These are phyloP conservation scores for Synchytrium microbalum DNA, from an alignment of 371 early-diverging fungal genomes.

Conservation along the genomic window DNA sequence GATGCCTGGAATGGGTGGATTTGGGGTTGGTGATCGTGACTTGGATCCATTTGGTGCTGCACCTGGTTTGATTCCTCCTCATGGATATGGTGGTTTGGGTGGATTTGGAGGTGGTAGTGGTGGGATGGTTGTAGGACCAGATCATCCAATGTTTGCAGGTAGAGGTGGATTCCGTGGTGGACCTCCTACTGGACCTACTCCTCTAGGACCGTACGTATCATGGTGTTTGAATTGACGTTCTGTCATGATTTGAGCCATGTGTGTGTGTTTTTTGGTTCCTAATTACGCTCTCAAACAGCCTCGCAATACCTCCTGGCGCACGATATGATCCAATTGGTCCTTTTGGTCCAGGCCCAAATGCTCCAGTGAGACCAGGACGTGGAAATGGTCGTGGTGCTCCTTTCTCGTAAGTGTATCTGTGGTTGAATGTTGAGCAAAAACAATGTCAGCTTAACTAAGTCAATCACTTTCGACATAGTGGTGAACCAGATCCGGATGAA, in stretches of 20 bases:
- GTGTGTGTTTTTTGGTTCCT: slow-evolving; percentile 29
- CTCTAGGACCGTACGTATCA: background rate
- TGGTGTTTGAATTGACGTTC: background rate
- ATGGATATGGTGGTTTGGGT: slow-evolving; percentile 13
- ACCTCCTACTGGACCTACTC: slow-evolving; percentile 8
- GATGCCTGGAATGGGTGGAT: slow-evolving; percentile 12
- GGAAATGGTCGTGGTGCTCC: slow-evolving; percentile 35
- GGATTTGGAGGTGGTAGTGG: slow-evolving; percentile 47
- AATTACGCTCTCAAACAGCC: slow-evolving; percentile 28
- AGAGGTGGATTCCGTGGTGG: slow-evolving; percentile 23
- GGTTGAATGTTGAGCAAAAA: slow-evolving; percentile 9
- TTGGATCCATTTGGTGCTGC: slow-evolving; percentile 52
- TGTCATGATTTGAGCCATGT: no score
- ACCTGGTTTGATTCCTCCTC: slow-evolving; percentile 24
- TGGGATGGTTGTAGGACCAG: slow-evolving; percentile 84
- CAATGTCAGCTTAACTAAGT: slow-evolving; percentile 5
- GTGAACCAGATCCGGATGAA: slow-evolving; percentile 75
- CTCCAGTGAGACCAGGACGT: slow-evolving; percentile 29
- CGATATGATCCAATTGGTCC: slow-evolving; percentile 90
- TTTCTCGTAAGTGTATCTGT: slow-evolving; percentile 1
- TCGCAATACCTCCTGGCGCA: slow-evolving; percentile 81
- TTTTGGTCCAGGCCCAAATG: slow-evolving; percentile 46
- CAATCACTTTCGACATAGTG: slow-evolving; percentile 25
- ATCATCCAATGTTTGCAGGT: slow-evolving; percentile 75
- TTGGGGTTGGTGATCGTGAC: slow-evolving; percentile 53